Base-by-base conservation (phyloP, 345 rosid genomes). In the Ceriops tagal region DNA sequence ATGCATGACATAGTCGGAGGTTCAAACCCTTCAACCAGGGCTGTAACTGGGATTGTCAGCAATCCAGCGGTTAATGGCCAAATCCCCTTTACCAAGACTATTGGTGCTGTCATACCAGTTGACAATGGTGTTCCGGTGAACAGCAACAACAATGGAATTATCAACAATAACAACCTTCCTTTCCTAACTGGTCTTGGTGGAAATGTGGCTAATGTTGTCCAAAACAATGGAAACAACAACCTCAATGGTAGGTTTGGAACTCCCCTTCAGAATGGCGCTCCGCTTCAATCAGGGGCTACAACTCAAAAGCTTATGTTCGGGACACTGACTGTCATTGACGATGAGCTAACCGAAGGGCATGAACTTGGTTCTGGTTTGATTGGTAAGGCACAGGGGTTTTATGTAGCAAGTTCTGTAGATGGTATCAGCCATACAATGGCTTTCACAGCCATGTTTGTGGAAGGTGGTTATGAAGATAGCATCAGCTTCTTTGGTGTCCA, bases 351-450 rank as follows among this genome's bases (percentile, higher is more conserved):
- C 0, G 86, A 86, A 71, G 89, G 90, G 16, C 82, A 86, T 6
- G 89, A 93, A 28, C 84, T 88, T 1, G 84, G 89, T 5, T 89
- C 98, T 1, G 86, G 82, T 5, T 69, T 87, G 4, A 71, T 89
- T 0, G 97, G 98, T 8, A 93, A 85, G 75, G 98, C 93, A 1
- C 97, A 91, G 32, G 98, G 98, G 16, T 89, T 85, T 77, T 91
- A 91, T 34, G 79, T 88, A 19, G 88, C 90, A 0, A 91, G 98
- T 65, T 88, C 96, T 0, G 71, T 79, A 3, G 97, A 93, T 30
- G 97, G 98, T 62, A 87, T 70, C 19, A 84, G 95, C 73, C 96
- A 91, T 60, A 87, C 90, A 1, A 79, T 93, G 84, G 96, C 93
- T 1, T 79, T 93, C 61, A 93, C 92, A 0, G 87, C 87, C 7